Evolutionary conservation across 2,329 filamentous ascomycete species (phyloP), one percentile per base, ranked within the genome.

Genomic region (Ceratocystis diversiconidia): DNA sequence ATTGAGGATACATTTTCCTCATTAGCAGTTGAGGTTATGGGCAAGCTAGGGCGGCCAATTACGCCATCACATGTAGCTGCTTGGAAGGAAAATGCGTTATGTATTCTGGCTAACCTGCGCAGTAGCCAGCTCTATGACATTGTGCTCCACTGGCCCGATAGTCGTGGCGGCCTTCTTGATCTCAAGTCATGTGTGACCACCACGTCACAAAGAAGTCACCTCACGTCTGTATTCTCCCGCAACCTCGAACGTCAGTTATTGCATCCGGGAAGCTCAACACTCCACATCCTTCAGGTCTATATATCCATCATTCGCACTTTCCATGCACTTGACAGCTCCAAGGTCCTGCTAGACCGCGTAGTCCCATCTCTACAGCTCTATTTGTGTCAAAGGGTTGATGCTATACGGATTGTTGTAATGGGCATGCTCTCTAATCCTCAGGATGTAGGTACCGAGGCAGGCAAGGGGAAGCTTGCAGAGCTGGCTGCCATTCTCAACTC

Each of bases 221-320:
- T 94, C 8, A 90, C 87, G 1, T 81, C 84, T 52, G 80, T 79
- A 46, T 92, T 92, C 73, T 83, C 85, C 1, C 77, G 80, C 7
- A 81, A 86, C 10, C 74, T 92, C 19, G 83, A 85, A 66, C 80
- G 78, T 63, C 82, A 87, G 15, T 76, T 95, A 6, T 77, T 94
- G 10, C 88, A 92, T 71, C 85, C 89, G 1, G 89, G 88, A 2
- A 81, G 86, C 50, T 90, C 87, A 19, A 92, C 89, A 1, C 79
- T 88, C 2, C 84, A 89, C 68, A 90, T 92, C 43, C 73, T 92
- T 62, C 85, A 86, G 70, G 85, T 87, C 2, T 92, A 92, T 73
- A 89, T 92, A 67, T 85, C 83, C 69, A 87, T 92, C 76, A 92
- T 92, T 68, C 83, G 85, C 67, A 85, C 87, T 0, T 90, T 92